Evolutionary conservation across 1,284 basidiomycete species (phyloP), one percentile per base, ranked within the genome.

Genomic region (Puccinia coronata): DNA sequence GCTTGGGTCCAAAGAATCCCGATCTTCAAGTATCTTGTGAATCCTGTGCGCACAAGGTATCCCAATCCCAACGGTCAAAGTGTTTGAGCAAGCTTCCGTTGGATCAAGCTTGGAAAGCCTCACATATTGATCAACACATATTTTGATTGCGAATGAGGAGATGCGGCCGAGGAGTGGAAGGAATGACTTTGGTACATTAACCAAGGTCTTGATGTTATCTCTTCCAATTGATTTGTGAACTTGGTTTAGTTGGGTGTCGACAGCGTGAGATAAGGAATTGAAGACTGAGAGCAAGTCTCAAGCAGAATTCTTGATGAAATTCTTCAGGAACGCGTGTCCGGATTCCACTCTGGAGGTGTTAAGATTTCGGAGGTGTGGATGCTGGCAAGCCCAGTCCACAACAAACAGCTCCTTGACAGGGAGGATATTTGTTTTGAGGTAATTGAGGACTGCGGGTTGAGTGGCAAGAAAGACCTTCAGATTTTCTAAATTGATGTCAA

Each of bases 21-120:
- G 11, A 9, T 23, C n/a, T 57, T 57, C 55, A 8, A 57, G n/a
- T n/a, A 57, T 57, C 28, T 57, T 23, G 55, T 8, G 11, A 57
- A 57, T 57, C 28, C n/a, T 57, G 55, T 57, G 55, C 8, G 55
- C 55, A 57, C 55, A 57, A n/a, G 55, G 55, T 8, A 57, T 57
- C 23, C 55, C 55, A 57, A 57, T 23, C 5, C 55, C 55, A n/a
- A n/a, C n/a, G 5, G 55, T 57, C 9, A 57, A 6, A 8, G 55
- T 57, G 9, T 23, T 8, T n/a, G 55, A 57, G 55, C 20, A 57
- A 57, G 55, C 11, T 57, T n/a, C 28, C 20, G 8, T 57, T 23
- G 55, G 55, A 57, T 57, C 28, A 8, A 57, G 20, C 28, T 23
- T 57, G 8, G 9, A 11, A 23, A 57, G 6, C 28, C 55, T 6